phyloP scores from a whole-genome alignment of 495 filamentous ascomycete genomes.

The Daldinia grandis region DNA sequence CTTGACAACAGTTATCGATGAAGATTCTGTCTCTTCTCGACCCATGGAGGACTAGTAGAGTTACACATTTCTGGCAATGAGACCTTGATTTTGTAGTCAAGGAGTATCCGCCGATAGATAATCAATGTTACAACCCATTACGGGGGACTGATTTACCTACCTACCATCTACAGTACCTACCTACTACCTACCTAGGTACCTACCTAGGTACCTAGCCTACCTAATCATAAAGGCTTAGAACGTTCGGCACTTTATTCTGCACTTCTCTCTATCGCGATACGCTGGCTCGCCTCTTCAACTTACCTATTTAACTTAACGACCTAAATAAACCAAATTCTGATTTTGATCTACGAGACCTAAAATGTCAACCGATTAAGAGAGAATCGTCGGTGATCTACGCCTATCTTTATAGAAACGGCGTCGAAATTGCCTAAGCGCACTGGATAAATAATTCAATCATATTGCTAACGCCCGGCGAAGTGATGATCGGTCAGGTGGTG shows the following conservation, averaged over 20 bases:
- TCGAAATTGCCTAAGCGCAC: background rate
- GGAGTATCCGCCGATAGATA: slow-evolving; percentile 12
- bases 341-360: background rate
- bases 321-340: background rate
- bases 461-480: slow-evolving; percentile 7
- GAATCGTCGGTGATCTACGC: background rate
- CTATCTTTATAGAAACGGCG: background rate
- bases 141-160: slow-evolving; percentile 5
- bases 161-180: too few species aligned
- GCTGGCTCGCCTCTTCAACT: too few species aligned
- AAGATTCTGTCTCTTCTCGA: slow-evolving; percentile 15
- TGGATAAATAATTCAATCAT: background rate
- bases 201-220: too few species aligned
- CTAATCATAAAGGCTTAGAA: background rate
- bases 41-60: slow-evolving; percentile 10
- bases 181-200: too few species aligned
- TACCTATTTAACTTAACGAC: background rate
- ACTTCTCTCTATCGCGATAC: background rate
- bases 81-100: slow-evolving; percentile 13
- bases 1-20: slow-evolving; percentile 13
- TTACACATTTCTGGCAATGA: slow-evolving; percentile 28
- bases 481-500: slow-evolving; percentile 3
- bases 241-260: background rate
- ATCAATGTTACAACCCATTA: slow-evolving; percentile 8
- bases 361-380: background rate